Evolutionary conservation across 768 basidiomycete species (phyloP).

Genomic region (Serendipita indica): DNA sequence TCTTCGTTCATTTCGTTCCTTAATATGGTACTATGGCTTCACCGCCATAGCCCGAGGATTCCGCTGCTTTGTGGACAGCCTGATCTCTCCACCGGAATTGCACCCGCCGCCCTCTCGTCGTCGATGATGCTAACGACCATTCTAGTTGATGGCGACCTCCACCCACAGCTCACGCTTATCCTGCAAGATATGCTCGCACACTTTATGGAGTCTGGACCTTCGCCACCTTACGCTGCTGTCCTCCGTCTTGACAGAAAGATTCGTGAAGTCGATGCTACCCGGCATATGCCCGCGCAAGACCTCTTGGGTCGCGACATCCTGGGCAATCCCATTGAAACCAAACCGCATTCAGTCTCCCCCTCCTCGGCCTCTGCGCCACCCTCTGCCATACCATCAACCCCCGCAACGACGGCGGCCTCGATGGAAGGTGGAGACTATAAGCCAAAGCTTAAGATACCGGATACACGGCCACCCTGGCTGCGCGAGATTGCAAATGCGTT

Average conservation of each 20-base stretch:
- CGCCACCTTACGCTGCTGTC: not conserved
- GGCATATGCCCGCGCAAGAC: not conserved
- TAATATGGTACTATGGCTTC: no score
- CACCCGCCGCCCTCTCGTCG: not conserved
- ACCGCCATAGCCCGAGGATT: not conserved
- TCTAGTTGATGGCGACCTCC: no score
- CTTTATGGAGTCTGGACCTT: not conserved
- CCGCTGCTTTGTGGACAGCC: not conserved
- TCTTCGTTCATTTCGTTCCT: no score
- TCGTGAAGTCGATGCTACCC: not conserved
- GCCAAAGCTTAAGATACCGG: no score
- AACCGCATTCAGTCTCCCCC: not conserved
- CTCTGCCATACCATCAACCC: not conserved
- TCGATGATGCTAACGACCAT: not conserved
- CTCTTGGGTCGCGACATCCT: not conserved
- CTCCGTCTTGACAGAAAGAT: not conserved
- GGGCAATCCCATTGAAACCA: not conserved
- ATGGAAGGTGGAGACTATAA: no score
- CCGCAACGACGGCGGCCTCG: not conserved
- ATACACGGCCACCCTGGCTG: not conserved
- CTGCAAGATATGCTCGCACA: not conserved
- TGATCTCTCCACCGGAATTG: not conserved
- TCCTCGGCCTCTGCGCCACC: not conserved
- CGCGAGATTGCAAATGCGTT: not conserved
- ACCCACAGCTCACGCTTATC: not conserved